Conservation (phyloP, 495 filamentous ascomycete genomes). For the Tetracladium setigerum region DNA sequence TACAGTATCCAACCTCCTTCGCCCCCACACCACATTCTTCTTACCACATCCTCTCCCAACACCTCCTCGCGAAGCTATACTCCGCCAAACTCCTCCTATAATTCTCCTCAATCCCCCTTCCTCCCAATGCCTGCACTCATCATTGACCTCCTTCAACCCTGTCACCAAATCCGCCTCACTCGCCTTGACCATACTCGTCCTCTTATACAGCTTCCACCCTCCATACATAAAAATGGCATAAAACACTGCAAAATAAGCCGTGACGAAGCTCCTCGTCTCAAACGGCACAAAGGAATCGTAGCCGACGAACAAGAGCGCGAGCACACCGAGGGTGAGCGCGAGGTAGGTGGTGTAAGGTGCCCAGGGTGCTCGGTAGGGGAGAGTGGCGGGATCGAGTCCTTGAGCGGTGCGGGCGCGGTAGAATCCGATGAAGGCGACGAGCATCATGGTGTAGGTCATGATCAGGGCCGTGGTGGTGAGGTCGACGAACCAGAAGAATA, state of each 20-base stretch:
- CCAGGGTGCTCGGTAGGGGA: constrained; percentile 49
- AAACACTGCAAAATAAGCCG: constrained; percentile 49
- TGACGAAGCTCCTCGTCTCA: constrained; percentile 37
- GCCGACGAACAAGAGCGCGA: constrained; percentile 43
- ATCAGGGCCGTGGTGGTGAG: constrained; percentile 45
- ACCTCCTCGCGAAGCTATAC: constrained; percentile 32
- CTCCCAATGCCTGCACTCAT: constrained; percentile 25
- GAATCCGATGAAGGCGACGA: constrained; percentile 44
- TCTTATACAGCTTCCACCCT: constrained; percentile 41
- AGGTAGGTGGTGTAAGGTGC: constrained; percentile 54
- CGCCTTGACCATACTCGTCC: constrained; percentile 34
- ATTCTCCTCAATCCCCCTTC: constrained; percentile 23
- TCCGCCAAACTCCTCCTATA: constrained; percentile 16
- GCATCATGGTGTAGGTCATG: constrained; percentile 49
- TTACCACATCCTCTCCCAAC: constrained; percentile 45
- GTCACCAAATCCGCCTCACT: constrained; percentile 49
- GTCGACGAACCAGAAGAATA: constrained; percentile 54
- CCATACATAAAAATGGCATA: constrained; percentile 46
- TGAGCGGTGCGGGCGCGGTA: constrained; percentile 46
- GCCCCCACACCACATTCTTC: constrained; percentile 35
- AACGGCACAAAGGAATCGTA: constrained; percentile 41
- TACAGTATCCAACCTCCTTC: too few species aligned
- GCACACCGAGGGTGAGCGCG: constrained; percentile 43
- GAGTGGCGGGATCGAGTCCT: constrained; percentile 39
- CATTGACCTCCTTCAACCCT: constrained; percentile 52